phyloP scores from a whole-genome alignment of 176 grass and related monocot species.

The Cymbopogon citratus region DNA sequence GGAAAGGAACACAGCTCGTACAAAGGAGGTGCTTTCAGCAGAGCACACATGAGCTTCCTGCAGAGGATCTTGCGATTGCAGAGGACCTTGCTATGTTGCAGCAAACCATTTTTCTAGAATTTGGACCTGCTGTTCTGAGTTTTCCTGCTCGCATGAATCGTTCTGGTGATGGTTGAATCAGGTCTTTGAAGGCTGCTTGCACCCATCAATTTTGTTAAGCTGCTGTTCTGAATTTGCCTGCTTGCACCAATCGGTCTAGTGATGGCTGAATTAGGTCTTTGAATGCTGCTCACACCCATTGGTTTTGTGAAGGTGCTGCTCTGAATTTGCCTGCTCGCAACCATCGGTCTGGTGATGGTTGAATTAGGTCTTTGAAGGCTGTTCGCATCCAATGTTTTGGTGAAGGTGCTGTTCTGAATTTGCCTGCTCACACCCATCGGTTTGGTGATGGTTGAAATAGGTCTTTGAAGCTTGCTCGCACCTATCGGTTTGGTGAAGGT shows the following conservation, averaged over 20 bases:
- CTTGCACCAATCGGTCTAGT: not conserved
- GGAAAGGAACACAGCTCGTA: not conserved
- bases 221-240: too few species aligned
- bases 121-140: conserved; percentile 26
- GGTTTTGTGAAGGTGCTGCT: too few species aligned
- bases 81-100: not conserved
- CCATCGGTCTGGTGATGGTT: not conserved
- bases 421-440: not conserved
- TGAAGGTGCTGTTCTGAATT: conserved; percentile 35
- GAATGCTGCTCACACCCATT: not conserved
- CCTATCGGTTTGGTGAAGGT: not conserved
- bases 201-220: not conserved
- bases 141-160: not conserved
- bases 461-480: not conserved
- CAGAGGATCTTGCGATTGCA: not conserved
- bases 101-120: conserved; percentile 25
- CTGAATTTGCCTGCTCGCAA: not conserved
- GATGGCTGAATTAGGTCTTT: not conserved
- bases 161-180: not conserved
- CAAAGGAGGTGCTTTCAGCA: not conserved
- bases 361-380: too few species aligned
- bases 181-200: not conserved
- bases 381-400: too few species aligned
- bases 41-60: not conserved
- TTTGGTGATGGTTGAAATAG: not conserved